Conservation (phyloP, 2,329 filamentous ascomycete genomes). For the Cadophora gregata region DNA sequence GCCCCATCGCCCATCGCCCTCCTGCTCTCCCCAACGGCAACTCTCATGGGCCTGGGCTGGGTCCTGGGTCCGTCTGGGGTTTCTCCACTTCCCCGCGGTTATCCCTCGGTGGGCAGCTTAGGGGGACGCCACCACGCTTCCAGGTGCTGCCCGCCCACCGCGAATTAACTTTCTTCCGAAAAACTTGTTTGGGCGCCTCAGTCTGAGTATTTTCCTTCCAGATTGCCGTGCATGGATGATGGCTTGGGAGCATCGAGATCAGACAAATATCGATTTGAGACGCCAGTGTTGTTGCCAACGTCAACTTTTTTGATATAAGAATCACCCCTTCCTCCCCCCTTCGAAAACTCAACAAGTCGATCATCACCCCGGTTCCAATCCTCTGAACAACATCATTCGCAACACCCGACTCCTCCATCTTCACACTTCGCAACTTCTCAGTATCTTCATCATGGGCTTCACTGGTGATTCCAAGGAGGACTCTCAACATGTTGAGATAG, state of each 20-base stretch:
- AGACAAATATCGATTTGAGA: too few relatives aligned
- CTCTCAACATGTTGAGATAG: slow-evolving; percentile 28
- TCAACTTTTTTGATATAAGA: too few relatives aligned
- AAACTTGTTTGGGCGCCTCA: not conserved
- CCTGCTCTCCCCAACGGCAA: too few relatives aligned
- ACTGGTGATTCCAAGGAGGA: slow-evolving; percentile 24
- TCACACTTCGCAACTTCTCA: not conserved
- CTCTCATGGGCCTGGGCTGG: too few relatives aligned
- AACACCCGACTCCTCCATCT: not conserved
- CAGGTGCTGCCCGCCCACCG: too few relatives aligned
- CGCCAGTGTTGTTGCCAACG: too few relatives aligned
- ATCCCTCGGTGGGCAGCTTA: not conserved
- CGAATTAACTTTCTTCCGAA: not conserved
- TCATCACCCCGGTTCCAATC: too few relatives aligned
- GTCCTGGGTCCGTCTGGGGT: slow-evolving; percentile 12
- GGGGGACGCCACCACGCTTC: not conserved
- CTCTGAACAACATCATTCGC: not conserved
- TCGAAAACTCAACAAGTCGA: too few relatives aligned
- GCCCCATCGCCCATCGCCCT: too few relatives aligned
- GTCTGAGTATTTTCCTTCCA: not conserved
- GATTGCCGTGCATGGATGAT: not conserved
- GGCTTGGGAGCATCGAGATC: not conserved
- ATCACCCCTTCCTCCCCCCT: too few relatives aligned
- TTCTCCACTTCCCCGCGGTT: slow-evolving; percentile 16
- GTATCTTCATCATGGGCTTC: too few relatives aligned